phyloP scores from a whole-genome alignment of 257 asterid species.

The Ehretia macrophylla region DNA sequence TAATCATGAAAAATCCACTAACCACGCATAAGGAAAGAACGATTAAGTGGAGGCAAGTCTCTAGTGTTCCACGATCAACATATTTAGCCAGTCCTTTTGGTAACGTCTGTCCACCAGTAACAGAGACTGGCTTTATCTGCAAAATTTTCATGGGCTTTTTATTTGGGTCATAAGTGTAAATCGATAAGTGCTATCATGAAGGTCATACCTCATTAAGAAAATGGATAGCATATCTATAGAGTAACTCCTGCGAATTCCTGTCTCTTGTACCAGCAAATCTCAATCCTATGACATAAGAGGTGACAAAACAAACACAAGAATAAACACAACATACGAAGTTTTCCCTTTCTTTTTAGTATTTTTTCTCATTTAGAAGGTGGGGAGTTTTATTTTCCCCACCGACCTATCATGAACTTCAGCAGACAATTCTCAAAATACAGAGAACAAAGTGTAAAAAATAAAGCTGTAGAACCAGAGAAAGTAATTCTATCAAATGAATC shows the following conservation, averaged over 20 bases:
- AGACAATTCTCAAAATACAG: too few species aligned
- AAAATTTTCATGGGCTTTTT: slow-evolving; percentile 18
- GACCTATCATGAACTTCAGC: too few species aligned
- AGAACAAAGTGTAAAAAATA: too few species aligned
- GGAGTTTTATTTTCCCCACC: too few species aligned
- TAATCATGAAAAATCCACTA: slow-evolving; percentile 20
- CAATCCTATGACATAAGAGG: slow-evolving; percentile 47
- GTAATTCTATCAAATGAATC: too few species aligned
- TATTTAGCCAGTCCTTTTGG: slow-evolving; percentile 74
- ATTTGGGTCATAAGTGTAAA: slow-evolving; percentile 11
- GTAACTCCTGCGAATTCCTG: slow-evolving; percentile 86
- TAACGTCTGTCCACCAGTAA: slow-evolving; percentile 43
- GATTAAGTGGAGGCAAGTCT: slow-evolving; percentile 92
- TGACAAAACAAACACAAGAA: too few species aligned
- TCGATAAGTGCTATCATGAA: slow-evolving; percentile 17
- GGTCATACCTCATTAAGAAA: slow-evolving; percentile 82
- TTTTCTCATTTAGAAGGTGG: too few species aligned
- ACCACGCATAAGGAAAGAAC: slow-evolving; percentile 96
- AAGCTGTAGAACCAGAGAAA: too few species aligned
- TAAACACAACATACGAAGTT: too few species aligned
- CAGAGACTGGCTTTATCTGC: slow-evolving; percentile 86
- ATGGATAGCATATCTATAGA: slow-evolving; percentile 74
- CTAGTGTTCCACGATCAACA: slow-evolving; percentile 91
- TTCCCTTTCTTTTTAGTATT: too few species aligned
- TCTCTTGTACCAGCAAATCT: slow-evolving; percentile 96